A percentile compares a stretch with the other conserved stretches of the same genome.
phyloP scores from a whole-genome alignment of 768 basidiomycete species.

The Lentinus brumalis region DNA sequence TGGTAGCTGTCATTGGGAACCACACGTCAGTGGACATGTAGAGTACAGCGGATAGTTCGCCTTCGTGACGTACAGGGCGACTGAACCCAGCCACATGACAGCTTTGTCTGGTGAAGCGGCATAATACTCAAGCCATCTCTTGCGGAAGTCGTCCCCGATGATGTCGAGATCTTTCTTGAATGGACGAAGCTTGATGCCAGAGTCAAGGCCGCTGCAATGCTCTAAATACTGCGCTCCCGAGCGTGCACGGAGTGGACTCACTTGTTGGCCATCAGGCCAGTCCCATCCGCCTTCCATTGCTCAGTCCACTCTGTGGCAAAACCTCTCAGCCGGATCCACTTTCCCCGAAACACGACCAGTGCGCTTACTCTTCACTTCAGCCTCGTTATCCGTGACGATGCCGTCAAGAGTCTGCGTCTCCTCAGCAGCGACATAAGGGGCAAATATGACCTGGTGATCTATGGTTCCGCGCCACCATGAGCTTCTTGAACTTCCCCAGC shows the following conservation, averaged over 20 bases:
- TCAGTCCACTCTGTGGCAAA: constrained; percentile 32
- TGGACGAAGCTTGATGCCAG: constrained; percentile 60
- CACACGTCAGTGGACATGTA: not conserved
- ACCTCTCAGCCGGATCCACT: not conserved
- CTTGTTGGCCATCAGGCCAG: constrained; percentile 58
- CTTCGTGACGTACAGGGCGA: constrained; percentile 43
- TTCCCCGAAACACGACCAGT: not conserved
- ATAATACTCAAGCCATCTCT: constrained; percentile 54
- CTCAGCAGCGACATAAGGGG: constrained; percentile 43
- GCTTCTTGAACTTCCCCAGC: not conserved
- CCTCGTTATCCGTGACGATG: constrained; percentile 43
- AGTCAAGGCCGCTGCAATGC: constrained; percentile 48
- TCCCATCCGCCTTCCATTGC: constrained; percentile 41
- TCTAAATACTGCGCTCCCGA: not conserved
- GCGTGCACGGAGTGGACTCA: constrained; percentile 20
- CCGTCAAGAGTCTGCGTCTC: constrained; percentile 52
- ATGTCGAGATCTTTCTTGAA: constrained; percentile 47
- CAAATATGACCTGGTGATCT: constrained; percentile 36
- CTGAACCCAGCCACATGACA: constrained; percentile 44
- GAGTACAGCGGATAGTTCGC: not conserved
- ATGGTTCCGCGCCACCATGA: not conserved
- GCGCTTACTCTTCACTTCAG: constrained; percentile 42
- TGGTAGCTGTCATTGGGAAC: constrained; percentile 25
- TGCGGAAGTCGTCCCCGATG: constrained; percentile 49
- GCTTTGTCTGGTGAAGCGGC: constrained; percentile 56